Base-by-base conservation (phyloP, 352 stramenopile species). In the Globisporangium acanthophoron region DNA sequence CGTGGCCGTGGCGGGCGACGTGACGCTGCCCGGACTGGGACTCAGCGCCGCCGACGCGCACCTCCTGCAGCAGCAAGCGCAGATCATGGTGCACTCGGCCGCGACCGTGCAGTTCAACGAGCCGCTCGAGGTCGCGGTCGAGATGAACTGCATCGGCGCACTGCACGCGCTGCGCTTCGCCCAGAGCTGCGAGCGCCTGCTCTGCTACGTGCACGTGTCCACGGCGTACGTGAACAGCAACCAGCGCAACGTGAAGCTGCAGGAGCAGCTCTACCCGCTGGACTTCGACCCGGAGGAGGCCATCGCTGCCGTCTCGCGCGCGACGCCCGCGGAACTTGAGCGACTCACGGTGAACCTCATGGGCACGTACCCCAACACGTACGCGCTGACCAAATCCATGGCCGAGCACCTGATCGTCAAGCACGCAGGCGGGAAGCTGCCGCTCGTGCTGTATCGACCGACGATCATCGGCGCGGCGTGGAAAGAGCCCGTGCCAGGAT, bases 311-410 rank as follows among this genome's bases (percentile, higher is more conserved):
- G 74, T 94, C 12, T 71, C 71, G 0, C 76, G 61, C 1, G 76
- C 78, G 6, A 81, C 78, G 16, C 58, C 80, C 0, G 76, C 58
- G 29, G 76, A 92, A 41, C 58, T 89, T 33, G 82, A 88, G 51
- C 69, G 77, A 7, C 58, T 96, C 31, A 69, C 74, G 37, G 73
- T 89, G 16, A 88, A 93, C 50, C 66, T 95, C 33, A 92, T 94
- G 60, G 84, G 87, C 29, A 90, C 85, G 27, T 96, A 93, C 70
- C 84, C 85, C 7, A 96, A 96, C 67, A 96, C 87, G 46, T 96
- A 95, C 67, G 85, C 83, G 21, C 76, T 96, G 0, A 96, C 85
- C 62, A 94, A 96, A 67, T 90, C 83, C 16, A 94, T 95, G 78
- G 83, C 85, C 44, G 87, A 96, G 68, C 78, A 91, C 39, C 54